Conservation (phyloP, 2,329 filamentous ascomycete species). For the Xylaria sp. region DNA sequence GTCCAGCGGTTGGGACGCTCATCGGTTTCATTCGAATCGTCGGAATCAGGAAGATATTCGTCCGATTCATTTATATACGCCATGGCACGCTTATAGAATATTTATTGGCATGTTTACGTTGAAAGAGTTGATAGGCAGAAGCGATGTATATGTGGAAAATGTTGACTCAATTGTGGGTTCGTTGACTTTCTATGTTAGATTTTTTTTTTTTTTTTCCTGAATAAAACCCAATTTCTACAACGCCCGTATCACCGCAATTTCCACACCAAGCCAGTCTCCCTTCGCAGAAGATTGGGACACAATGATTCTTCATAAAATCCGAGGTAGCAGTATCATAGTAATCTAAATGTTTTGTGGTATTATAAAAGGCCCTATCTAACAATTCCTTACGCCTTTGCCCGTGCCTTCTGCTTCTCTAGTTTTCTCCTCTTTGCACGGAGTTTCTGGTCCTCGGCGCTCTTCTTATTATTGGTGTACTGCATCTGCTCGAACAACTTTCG, state of each 20-base stretch:
- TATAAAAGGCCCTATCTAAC: constrained; percentile 18
- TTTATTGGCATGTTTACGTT: background rate
- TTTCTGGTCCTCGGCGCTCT: constrained; percentile 87
- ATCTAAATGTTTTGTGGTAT: constrained; percentile 19
- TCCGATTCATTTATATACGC: constrained; percentile 30
- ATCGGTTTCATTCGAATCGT: constrained; percentile 46
- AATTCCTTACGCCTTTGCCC: constrained; percentile 36
- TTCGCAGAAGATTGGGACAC: background rate
- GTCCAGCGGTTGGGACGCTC: constrained; percentile 73
- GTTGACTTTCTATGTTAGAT: background rate
- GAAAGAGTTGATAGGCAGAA: background rate
- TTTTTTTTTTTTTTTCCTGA: too few relatives aligned
- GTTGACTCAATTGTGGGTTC: constrained; percentile 14
- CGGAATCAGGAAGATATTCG: constrained; percentile 45
- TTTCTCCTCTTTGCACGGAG: constrained; percentile 88
- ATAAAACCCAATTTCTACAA: background rate
- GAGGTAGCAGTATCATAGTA: background rate
- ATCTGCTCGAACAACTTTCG: constrained; percentile 97
- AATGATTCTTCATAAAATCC: background rate
- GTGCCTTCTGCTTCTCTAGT: constrained; percentile 68
- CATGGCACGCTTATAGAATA: constrained; percentile 23
- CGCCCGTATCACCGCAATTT: background rate
- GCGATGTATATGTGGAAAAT: background rate
- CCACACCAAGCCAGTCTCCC: background rate
- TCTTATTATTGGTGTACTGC: constrained; percentile 92